Base-by-base conservation (phyloP, 768 basidiomycete genomes). In the Termitomyces sp. region DNA sequence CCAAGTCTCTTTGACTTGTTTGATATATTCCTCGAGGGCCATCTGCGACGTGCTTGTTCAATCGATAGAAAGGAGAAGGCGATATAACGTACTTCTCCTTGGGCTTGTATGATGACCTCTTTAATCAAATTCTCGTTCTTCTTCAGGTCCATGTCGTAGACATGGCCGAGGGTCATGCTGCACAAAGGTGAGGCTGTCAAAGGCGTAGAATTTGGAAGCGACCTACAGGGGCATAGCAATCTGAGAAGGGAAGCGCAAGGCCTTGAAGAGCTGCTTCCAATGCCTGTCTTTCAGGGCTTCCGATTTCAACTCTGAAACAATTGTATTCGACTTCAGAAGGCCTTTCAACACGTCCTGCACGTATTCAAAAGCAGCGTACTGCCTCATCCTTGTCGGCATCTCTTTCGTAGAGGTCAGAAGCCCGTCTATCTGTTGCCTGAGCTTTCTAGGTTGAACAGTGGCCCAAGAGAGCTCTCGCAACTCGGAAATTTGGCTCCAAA, bases 311-410 rank as follows among this genome's bases (percentile, higher is more conserved):
- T 99, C 97, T 16, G 86, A 86, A n/a, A 99, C 80, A 62, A 97
- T 76, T 0, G 86, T 69, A 69, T 99, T 98, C 38, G 90, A 87
- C 74, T 97, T 98, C 62, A 98, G 80, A 49, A 94, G 77, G 13
- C 86, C 84, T 46, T 89, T 83, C 54, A 99, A 78, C 22, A 88
- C 81, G 44, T 99, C 96, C 67, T 98, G 95, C 2, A 98, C 94
- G 70, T 92, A 95, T 77, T 98, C 97, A 67, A 98, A 99, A 0
- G 97, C 97, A 9, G 94, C 92, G 70, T 99, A 99, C 69, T 99
- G 97, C 54, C 97, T 84, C 97, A 98, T 99, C 60, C 95, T 81
- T 38, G 92, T 96, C 1, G 97, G 97, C 96, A 99, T 98, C 49
- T 98, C 96, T 75, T 94, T 92, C 24, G 96, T 98, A n/a, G 93